Evolutionary conservation across 805 yeast species (phyloP).

Genomic region (Suhomyces sp.): DNA sequence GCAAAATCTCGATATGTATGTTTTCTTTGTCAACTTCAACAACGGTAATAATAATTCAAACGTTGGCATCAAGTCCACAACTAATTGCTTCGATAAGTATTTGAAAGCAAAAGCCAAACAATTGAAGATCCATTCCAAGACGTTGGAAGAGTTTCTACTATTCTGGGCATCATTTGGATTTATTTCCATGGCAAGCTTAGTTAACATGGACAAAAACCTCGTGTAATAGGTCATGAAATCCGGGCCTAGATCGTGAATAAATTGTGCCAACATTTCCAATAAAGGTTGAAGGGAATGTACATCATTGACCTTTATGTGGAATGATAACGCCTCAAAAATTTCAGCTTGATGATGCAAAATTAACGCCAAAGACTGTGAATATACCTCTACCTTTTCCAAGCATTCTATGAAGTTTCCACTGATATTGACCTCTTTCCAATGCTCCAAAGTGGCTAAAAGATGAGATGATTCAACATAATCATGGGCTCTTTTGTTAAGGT

Average conservation of each 20-base stretch:
- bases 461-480: conserved; percentile 76
- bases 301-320: conserved; percentile 56
- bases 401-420: conserved; percentile 71
- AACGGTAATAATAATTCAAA: conserved; percentile 64
- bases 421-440: conserved; percentile 85
- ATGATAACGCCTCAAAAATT: conserved; percentile 52
- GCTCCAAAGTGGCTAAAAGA: conserved; percentile 72
- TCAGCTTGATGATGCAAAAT: conserved; percentile 65
- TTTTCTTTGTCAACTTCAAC: conserved; percentile 54
- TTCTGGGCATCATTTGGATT: conserved; percentile 51
- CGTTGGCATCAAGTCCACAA: conserved; percentile 66
- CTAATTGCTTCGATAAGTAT: conserved; percentile 66
- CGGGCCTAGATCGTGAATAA: conserved; percentile 88
- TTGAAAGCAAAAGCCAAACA: conserved; percentile 87
- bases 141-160: conserved; percentile 53
- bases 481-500: conserved; percentile 56
- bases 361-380: conserved; percentile 75
- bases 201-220: conserved; percentile 50
- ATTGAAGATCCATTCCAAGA: conserved; percentile 82
- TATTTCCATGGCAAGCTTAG: conserved; percentile 40
- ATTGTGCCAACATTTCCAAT: conserved; percentile 73
- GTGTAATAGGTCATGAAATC: conserved; percentile 78
- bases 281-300: conserved; percentile 74
- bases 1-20: conserved; percentile 73
- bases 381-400: conserved; percentile 50